phyloP scores from a whole-genome alignment of 1,284 basidiomycete species.

The Puccinia triticina region DNA sequence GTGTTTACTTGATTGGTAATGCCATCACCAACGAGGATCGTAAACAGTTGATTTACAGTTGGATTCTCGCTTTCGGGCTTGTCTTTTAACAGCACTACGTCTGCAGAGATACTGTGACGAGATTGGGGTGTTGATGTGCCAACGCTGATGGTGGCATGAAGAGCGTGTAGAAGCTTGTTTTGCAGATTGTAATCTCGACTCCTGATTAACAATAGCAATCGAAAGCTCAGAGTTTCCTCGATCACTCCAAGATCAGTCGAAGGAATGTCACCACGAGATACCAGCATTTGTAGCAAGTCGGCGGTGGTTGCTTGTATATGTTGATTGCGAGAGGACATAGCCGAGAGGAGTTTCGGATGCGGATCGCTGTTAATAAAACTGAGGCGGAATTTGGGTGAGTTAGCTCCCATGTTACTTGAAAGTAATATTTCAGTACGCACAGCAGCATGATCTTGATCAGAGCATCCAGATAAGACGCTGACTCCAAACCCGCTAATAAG shows the following conservation, averaged over 20 bases:
- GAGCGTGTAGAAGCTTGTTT: slow-evolving; percentile 86
- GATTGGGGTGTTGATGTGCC: slow-evolving; percentile 52
- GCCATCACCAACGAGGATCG: slow-evolving; percentile 78
- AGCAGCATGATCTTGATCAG: slow-evolving; percentile 35
- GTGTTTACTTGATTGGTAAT: slow-evolving; percentile 72
- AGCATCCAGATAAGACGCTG: slow-evolving; percentile 71
- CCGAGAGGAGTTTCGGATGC: slow-evolving; percentile 62
- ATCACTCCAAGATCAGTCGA: slow-evolving; percentile 67
- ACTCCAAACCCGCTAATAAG: slow-evolving; percentile 31
- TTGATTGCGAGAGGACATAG: slow-evolving; percentile 69
- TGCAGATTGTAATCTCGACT: slow-evolving; percentile 75
- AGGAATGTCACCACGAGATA: slow-evolving; percentile 77
- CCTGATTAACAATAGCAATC: slow-evolving; percentile 76
- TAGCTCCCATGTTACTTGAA: neutral
- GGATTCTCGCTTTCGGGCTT: slow-evolving; percentile 15
- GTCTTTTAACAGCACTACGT: slow-evolving; percentile 19
- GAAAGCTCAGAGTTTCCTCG: slow-evolving; percentile 73
- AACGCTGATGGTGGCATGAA: slow-evolving; percentile 79
- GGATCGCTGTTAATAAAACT: slow-evolving; percentile 79
- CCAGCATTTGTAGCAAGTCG: slow-evolving; percentile 78
- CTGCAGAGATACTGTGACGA: slow-evolving; percentile 26
- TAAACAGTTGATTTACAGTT: slow-evolving; percentile 65
- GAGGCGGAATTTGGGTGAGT: neutral
- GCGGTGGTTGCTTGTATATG: slow-evolving; percentile 74
- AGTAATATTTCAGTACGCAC: slow-evolving; percentile 8